A percentile compares a stretch with the other conserved stretches of the same genome.
phyloP scores from a whole-genome alignment of 768 basidiomycete genomes.

The Naematelia encephala region DNA sequence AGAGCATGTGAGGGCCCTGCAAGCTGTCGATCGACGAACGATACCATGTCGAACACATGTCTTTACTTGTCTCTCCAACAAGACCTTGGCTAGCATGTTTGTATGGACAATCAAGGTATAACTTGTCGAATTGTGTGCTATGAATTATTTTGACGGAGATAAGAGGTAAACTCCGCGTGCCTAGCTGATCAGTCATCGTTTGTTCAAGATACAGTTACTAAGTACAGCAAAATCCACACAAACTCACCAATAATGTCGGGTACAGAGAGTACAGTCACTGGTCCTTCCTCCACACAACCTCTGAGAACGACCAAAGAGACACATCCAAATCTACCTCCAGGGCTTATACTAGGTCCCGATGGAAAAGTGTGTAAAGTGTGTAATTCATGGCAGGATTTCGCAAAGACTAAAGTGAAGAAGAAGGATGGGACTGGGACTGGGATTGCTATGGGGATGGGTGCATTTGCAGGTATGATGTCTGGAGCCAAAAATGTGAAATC shows the following conservation, averaged over 20 bases:
- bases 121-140: background rate
- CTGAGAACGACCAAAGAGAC: constrained; percentile 42
- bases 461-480: constrained; percentile 39
- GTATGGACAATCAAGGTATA: no score
- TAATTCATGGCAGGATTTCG: constrained; percentile 46
- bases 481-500: constrained; percentile 3
- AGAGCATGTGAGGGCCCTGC: no score
- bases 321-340: constrained; percentile 60
- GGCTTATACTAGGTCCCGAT: constrained; percentile 83
- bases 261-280: background rate
- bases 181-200: background rate
- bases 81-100: no score
- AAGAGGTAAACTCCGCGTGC: background rate
- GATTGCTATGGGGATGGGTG: constrained; percentile 21
- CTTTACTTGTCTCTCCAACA: no score
- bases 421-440: constrained; percentile 14
- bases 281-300: constrained; percentile 9
- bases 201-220: no score
- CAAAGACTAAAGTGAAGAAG: constrained; percentile 28
- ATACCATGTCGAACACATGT: no score
- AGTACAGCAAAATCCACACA: no score
- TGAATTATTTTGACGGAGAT: background rate
- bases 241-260: background rate
- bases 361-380: constrained; percentile 95
- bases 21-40: no score